Evolutionary conservation across 1,284 basidiomycete species (phyloP), one percentile per base, ranked within the genome.

Genomic region (Serendipita sp.): DNA sequence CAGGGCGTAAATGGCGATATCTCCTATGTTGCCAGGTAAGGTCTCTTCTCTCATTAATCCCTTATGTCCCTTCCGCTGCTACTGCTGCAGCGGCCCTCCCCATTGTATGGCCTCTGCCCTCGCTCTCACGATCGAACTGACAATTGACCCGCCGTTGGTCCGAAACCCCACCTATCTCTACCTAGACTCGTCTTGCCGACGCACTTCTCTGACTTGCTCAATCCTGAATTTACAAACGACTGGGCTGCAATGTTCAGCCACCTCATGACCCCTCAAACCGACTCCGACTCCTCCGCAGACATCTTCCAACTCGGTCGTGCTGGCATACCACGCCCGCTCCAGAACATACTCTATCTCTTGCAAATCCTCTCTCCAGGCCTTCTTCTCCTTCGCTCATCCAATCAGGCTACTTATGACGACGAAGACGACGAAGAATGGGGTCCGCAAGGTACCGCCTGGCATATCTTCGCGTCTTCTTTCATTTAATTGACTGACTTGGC

Each of bases 191-290:
- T 58, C 53, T 35, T 58, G 26, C 53, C 53, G 8, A 32, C 53
- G 12, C 17, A 58, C 53, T 58, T 58, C 30, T 26, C 53, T 6
- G 53, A 58, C 34, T 35, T 58, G 22, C 53, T 58, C 22, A 58
- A 58, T 35, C 53, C 53, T n/a, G 53, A 58, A 58, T 58, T 58
- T 35, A 58, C 53, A 58, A 22, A 58, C 34, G 53, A 58, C 34
- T 58, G 53, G 53, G 53, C 53, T 58, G 53, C 53, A 17, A 58
- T 58, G 53, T 58, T 58, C 30, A 58, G 53, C 34, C 53, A 58
- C 30, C 53, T 58, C 34, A 58, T 34, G 53, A 58, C 17, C 10
- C 22, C 53, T 10, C 53, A 26, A 22, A 4, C n/a, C 53, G 15
- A 4, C 53, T n/a, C 53, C 53, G 17, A 22, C 53, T 26, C 49